Conservation (phyloP, 2,329 filamentous ascomycete genomes). For the Pseudogymnoascus sp. region DNA sequence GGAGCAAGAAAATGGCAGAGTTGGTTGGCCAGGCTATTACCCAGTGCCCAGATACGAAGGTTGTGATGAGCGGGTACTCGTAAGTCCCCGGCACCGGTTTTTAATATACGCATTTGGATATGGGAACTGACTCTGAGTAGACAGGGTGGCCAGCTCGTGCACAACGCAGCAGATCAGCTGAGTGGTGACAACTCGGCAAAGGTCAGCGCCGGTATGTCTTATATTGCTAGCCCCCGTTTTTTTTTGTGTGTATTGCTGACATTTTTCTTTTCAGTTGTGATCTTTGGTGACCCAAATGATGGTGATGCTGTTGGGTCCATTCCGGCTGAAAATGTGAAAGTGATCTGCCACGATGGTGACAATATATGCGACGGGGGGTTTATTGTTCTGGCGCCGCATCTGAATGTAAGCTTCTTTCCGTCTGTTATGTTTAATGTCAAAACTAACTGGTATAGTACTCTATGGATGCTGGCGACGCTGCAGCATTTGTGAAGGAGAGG, state of each 20-base stretch:
- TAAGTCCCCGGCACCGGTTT: background rate
- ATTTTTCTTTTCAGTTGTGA: slow-evolving; percentile 17
- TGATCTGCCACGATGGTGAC: slow-evolving; percentile 23
- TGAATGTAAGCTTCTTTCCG: background rate
- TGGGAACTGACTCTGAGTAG: background rate
- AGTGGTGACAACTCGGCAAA: slow-evolving; percentile 14
- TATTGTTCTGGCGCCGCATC: slow-evolving; percentile 17
- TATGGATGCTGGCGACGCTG: slow-evolving; percentile 11
- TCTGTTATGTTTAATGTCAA: no score
- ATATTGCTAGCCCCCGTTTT: background rate
- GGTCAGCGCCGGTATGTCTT: slow-evolving; percentile 19
- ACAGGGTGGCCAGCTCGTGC: slow-evolving; percentile 22
- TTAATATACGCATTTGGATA: background rate
- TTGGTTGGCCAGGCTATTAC: slow-evolving; percentile 16
- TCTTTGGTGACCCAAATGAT: slow-evolving; percentile 24
- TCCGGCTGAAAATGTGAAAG: slow-evolving; percentile 17
- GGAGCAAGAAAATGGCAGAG: slow-evolving; percentile 34
- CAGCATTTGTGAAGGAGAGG: slow-evolving; percentile 7
- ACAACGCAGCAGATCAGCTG: slow-evolving; percentile 21
- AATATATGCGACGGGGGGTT: slow-evolving; percentile 20
- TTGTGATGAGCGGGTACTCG: slow-evolving; percentile 23
- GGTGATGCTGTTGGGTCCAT: slow-evolving; percentile 19
- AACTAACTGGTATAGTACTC: slow-evolving; percentile 7
- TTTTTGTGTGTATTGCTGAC: background rate
- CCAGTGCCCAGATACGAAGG: slow-evolving; percentile 20